Base-by-base conservation (phyloP, 2,329 filamentous ascomycete species). In the Proliferodiscus dingleyae region DNA sequence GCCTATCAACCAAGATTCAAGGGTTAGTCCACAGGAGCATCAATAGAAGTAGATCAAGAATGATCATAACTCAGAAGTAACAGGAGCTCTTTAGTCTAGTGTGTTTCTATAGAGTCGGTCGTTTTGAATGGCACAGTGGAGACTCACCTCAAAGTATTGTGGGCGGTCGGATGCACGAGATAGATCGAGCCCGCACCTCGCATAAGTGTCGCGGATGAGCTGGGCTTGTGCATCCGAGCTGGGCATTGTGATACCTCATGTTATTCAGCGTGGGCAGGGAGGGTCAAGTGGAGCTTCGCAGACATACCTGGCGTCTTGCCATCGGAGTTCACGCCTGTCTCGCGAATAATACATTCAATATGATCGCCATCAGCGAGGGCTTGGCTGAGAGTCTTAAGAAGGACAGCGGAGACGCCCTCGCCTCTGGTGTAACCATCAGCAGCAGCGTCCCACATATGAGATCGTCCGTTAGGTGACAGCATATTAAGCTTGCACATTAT, bases 371-470 rank as follows among this genome's bases (percentile, higher is more conserved):
- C 75, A 9, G 66, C 65, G 6, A 84, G 54, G 2, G 71, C 71
- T 30, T 66, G 59, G 8, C 66, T 65, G 5, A 84, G 64, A 2
- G 70, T 70, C 61, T 84, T 85, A 38, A 85, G 57, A 4, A 83
- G 56, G 1, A 85, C 62, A n/a, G 77, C 70, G 0, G 71, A 77
- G 24, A 77, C 68, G 1, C 80, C 82, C 54, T 85, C 81, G 5
- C 53, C 53, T 33, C 53, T 49, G 28, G 52, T 52, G 32, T 56
- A 56, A 15, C 53, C 53, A 21, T 56, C 44, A 3, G 51, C 47
- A 19, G 43, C 46, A 16, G 40, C 39, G 41, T 56, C 52, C 53
- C 52, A 56, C 53, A 56, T 4, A 77, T 80, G 33, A 78, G 69
- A 49, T 5, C 48, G 45, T 19, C 50, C 50, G 7, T 44, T 39